phyloP scores from a whole-genome alignment of 2,329 filamentous ascomycete species.

The Hypoxylon sp. region DNA sequence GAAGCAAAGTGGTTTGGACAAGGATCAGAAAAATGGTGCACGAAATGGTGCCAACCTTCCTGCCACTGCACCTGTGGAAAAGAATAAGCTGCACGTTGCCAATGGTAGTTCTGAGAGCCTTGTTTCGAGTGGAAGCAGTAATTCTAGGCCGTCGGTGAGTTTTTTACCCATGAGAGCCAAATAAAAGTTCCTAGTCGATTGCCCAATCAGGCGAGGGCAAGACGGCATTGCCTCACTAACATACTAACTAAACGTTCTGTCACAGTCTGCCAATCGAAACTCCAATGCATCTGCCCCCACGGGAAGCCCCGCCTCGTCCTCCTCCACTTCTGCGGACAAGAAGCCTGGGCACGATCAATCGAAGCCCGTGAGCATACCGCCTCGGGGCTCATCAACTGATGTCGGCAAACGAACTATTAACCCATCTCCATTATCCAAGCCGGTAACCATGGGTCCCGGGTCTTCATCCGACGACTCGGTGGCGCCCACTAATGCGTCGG shows the following conservation, averaged over 20 bases:
- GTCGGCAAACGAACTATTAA: slow-evolving; percentile 74
- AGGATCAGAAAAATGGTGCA: slow-evolving; percentile 58
- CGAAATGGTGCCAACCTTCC: slow-evolving; percentile 55
- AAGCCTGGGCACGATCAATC: slow-evolving; percentile 66
- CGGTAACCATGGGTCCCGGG: slow-evolving; percentile 73
- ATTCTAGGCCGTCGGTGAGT: slow-evolving; percentile 78
- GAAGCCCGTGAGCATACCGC: slow-evolving; percentile 70
- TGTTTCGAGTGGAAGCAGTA: slow-evolving; percentile 69
- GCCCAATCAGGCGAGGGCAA: slow-evolving; percentile 60
- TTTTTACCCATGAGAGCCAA: slow-evolving; percentile 23
- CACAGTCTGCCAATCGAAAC: slow-evolving; percentile 73
- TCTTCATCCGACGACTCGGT: slow-evolving; percentile 61
- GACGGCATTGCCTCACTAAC: slow-evolving; percentile 52
- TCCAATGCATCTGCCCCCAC: slow-evolving; percentile 64
- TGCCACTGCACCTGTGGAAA: slow-evolving; percentile 50
- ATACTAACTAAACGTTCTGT: slow-evolving; percentile 63
- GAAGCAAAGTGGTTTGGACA: slow-evolving; percentile 54
- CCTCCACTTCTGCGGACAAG: slow-evolving; percentile 62
- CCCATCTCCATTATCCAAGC: slow-evolving; percentile 82
- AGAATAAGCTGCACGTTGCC: slow-evolving; percentile 56
- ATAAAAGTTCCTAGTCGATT: slow-evolving; percentile 50
- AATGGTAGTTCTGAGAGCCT: slow-evolving; percentile 77
- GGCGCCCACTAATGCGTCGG: slow-evolving; percentile 51
- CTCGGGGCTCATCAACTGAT: slow-evolving; percentile 75
- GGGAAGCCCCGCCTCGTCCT: slow-evolving; percentile 66